Evolutionary conservation across 352 stramenopile genomes (phyloP).

Genomic region (Sclerospora graminicola): DNA sequence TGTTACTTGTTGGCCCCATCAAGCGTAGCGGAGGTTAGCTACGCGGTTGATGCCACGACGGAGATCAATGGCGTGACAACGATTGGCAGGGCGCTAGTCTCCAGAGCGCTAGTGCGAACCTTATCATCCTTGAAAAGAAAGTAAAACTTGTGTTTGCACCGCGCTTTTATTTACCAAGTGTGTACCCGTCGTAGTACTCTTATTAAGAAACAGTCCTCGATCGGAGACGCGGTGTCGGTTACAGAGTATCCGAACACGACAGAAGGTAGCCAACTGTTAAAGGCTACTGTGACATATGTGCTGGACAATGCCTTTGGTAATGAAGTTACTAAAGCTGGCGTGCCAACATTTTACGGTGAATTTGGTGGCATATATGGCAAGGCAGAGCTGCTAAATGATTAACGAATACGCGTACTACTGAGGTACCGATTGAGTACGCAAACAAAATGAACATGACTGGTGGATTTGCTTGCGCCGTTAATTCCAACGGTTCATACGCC

Average conservation of each 20-base stretch:
- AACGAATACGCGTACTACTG: constrained; percentile 62
- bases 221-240: constrained; percentile 24
- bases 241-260: constrained; percentile 59
- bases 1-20: too few species aligned
- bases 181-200: constrained; percentile 68
- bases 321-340: constrained; percentile 27
- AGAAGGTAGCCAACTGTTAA: constrained; percentile 43
- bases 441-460: constrained; percentile 56
- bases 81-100: constrained; percentile 80
- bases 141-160: constrained; percentile 76
- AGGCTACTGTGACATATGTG: constrained; percentile 41
- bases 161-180: constrained; percentile 75
- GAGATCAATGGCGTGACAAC: constrained; percentile 50
- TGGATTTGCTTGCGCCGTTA: constrained; percentile 70
- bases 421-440: constrained; percentile 63
- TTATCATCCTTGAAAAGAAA: constrained; percentile 35
- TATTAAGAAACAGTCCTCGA: constrained; percentile 48
- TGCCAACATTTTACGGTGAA: constrained; percentile 67
- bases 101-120: constrained; percentile 61
- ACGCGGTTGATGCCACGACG: constrained; percentile 26
- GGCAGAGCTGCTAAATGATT: constrained; percentile 35
- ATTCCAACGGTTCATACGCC: constrained; percentile 62
- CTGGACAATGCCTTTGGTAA: constrained; percentile 63
- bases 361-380: constrained; percentile 75
- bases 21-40: constrained; percentile 55